These are phyloP conservation scores for Schizochytrium sp. DNA, from an alignment of 108 stramenopile genomes.

Conservation along the genomic window DNA sequence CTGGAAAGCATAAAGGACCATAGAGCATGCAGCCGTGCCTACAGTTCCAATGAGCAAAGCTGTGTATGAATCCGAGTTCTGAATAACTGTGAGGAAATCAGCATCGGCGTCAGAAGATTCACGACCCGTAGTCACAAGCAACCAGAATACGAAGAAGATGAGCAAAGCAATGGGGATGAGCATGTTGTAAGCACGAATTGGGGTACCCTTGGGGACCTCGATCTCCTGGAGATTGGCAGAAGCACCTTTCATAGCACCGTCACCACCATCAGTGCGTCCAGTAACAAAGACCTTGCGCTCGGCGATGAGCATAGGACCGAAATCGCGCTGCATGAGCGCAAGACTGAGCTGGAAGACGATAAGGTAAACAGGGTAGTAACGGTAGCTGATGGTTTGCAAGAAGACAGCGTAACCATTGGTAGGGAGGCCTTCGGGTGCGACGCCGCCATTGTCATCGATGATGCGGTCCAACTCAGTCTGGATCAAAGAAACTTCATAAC, in stretches of 20 bases:
- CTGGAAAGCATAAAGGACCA: conserved; percentile 76
- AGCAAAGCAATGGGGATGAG: conserved; percentile 68
- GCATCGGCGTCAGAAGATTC: conserved; percentile 74
- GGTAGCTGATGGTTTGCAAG: conserved; percentile 76
- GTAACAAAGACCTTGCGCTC: conserved; percentile 77
- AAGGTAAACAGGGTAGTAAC: conserved; percentile 76
- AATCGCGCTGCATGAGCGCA: conserved; percentile 73
- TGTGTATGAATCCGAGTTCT: conserved; percentile 72
- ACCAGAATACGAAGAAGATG: conserved; percentile 77
- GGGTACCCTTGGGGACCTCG: conserved; percentile 73
- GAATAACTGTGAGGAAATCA: conserved; percentile 75
- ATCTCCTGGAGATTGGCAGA: conserved; percentile 65
- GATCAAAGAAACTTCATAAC: conserved; percentile 75
- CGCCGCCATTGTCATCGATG: not conserved
- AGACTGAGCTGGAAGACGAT: conserved; percentile 67
- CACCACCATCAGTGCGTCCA: conserved; percentile 80
- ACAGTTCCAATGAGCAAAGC: conserved; percentile 80
- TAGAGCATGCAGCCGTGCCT: conserved; percentile 72
- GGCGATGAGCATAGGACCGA: conserved; percentile 81
- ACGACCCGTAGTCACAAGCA: conserved; percentile 66
- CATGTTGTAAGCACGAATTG: conserved; percentile 76
- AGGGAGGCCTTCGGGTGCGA: conserved; percentile 9
- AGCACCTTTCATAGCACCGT: conserved; percentile 64
- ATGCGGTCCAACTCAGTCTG: conserved; percentile 69
- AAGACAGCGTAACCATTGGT: conserved; percentile 76